Base-by-base conservation (phyloP, 768 basidiomycete genomes). In the Boletus edulis region DNA sequence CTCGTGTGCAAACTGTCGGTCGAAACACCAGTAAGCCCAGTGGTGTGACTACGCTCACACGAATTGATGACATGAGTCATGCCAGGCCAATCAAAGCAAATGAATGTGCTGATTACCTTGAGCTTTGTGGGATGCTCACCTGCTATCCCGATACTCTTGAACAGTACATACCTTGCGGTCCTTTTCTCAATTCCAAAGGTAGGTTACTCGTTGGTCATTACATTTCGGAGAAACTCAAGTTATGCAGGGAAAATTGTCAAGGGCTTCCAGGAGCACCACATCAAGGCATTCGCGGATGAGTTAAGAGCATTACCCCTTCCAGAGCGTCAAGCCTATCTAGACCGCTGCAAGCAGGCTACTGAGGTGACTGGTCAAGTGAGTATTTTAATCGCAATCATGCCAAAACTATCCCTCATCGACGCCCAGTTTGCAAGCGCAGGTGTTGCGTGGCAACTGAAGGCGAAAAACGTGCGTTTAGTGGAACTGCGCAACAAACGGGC, bases 1-100 rank as follows among this genome's bases (percentile, higher is more conserved):
- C 24, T 71, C 67, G 17, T 73, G 70, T 51, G 61, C 56, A 4
- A 24, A 52, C 22, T 71, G 71, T 46, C 62, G 65, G 14, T 43
- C 53, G 31, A 70, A 63, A 51, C 54, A 61, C 52, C 60, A 59
- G 69, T 67, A 55, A 55, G 62, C n/a, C 17, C 46, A 24, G 20
- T 43, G n/a, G 38, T 15, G n/a, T 49, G 20, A 29, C 32, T 6
- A 29, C 46, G 32, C 24, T 22, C 41, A 12, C 38, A 22, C 10
- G 27, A 34, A n/a, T 6, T 49, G 42, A 52, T 11, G 24, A 3
- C 29, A 9, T n/a, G n/a, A n/a, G n/a, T n/a, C n/a, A n/a, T 27
- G 1, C n/a, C 34, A 67, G 66, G 34, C 65, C 67, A 6, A 43
- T 67, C 32, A 67, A 60, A 56, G 11, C 32, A 39, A 31, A 56